A percentile compares a stretch with the other conserved stretches of the same genome.
These are phyloP conservation scores for Colletotrichum lindemuthianum DNA, from an alignment of 2,329 filamentous ascomycete genomes.

Conservation along the genomic window DNA sequence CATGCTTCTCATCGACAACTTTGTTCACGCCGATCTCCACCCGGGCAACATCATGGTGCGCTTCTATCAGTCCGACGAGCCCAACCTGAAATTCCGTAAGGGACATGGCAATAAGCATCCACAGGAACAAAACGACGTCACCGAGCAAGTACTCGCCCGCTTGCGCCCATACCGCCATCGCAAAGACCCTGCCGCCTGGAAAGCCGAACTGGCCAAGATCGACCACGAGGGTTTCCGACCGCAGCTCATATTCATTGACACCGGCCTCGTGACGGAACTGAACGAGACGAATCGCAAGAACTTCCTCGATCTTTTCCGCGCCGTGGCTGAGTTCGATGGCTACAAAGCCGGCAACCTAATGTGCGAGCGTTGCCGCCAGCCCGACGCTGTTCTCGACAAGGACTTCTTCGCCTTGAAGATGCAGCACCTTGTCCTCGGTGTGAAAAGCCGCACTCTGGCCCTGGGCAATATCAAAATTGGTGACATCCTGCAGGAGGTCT, in stretches of 20 bases:
- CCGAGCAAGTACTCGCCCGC: constrained; percentile 84
- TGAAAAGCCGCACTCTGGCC: constrained; percentile 91
- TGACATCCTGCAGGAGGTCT: constrained; percentile 89
- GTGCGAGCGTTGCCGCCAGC: constrained; percentile 94
- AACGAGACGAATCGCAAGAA: constrained; percentile 87
- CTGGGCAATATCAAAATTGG: constrained; percentile 96
- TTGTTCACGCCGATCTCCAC: constrained; percentile 95
- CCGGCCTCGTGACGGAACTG: constrained; percentile 92
- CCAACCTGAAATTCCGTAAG: constrained; percentile 63
- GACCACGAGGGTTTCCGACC: constrained; percentile 90
- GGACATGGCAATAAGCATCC: constrained; percentile 45
- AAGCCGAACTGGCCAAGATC: constrained; percentile 76
- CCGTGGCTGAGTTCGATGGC: constrained; percentile 95
- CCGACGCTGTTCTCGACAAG: constrained; percentile 85
- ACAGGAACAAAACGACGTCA: constrained; percentile 75
- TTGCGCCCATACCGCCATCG: constrained; percentile 75
- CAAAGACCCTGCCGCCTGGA: constrained; percentile 76
- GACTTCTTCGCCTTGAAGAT: constrained; percentile 96
- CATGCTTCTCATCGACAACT: constrained; percentile 97
- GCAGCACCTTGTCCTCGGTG: constrained; percentile 92
- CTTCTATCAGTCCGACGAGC: constrained; percentile 86
- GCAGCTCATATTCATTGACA: constrained; percentile 97
- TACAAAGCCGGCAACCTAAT: constrained; percentile 95
- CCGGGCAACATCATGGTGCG: constrained; percentile 99
- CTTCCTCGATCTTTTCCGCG: constrained; percentile 95